Base-by-base conservation (phyloP, 176 grass and related monocot genomes). In the Dactylis glomerata region DNA sequence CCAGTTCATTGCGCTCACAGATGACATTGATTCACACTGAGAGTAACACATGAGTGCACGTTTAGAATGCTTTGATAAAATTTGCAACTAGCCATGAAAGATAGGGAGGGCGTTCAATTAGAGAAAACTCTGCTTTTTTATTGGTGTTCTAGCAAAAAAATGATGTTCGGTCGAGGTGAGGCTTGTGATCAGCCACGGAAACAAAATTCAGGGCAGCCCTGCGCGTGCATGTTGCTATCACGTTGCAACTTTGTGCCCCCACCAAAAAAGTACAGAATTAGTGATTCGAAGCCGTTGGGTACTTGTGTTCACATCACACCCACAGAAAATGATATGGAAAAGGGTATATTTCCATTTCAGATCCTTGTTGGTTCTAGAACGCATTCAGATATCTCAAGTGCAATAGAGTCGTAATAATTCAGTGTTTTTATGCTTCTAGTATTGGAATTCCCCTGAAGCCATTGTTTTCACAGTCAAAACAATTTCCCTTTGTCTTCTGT, bases 181-280 rank as follows among this genome's bases (percentile, higher is more conserved):
- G 68, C 59, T 57, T 57, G 71, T 38, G 71, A 68, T 85, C 40
- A 52, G 23, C 71, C 88, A 62, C 15, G 10, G 10, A 70, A 70
- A 26, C 3, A 0, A 14, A 40, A 50, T 52, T 86, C 10, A 14
- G 52, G 78, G 83, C 33, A 41, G 8, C 51, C 41, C 19, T 41
- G 9, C 17, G 17, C 16, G 51, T 85, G 30, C 31, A 50, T 19
- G 63, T 82, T 85, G 87, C 38, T 78, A 38, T 86, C 83, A 77
- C 22, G 32, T 12, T 42, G 59, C 49, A 70, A 70, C 71, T 89
- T 89, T 85, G 50, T 7, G 32, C 83, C 62, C 77, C 41, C 41
- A 55, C 50, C 70, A 69, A 63, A 52, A 33, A 71, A 8, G 49
- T 16, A 62, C 78, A 34, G 2, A 64, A 82, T 30, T 62, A 36